Percentiles rank a stretch among this genome's conserved stretches.
Conservation (phyloP, 208 protist species). For the Trypanosoma lewisi region DNA sequence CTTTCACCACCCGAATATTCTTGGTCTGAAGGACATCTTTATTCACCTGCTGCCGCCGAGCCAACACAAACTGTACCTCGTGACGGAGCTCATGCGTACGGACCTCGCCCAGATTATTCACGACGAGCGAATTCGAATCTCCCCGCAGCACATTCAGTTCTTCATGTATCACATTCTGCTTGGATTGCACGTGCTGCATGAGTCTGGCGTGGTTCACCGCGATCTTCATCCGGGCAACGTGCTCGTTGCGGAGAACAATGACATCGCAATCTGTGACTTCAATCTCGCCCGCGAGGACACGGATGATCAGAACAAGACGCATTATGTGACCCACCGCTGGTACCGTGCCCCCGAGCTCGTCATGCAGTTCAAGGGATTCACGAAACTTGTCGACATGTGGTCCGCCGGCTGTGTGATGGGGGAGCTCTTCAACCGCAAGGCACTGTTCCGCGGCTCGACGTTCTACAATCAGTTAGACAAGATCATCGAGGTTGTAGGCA, state of each 20-base stretch:
- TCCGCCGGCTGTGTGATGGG: constrained; percentile 90
- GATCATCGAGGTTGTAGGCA: constrained; percentile 91
- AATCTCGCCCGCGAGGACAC: constrained; percentile 94
- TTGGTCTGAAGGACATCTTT: constrained; percentile 93
- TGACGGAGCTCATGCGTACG: constrained; percentile 96
- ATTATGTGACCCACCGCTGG: constrained; percentile 96
- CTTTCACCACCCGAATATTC: constrained; percentile 95
- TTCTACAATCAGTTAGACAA: constrained; percentile 93
- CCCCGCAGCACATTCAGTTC: constrained; percentile 94
- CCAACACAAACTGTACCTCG: constrained; percentile 95
- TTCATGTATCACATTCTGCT: constrained; percentile 96
- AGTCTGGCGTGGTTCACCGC: constrained; percentile 89
- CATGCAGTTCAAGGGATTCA: constrained; percentile 94
- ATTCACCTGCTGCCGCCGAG: constrained; percentile 79
- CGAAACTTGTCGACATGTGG: constrained; percentile 89
- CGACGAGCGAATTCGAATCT: constrained; percentile 94
- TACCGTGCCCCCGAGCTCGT: constrained; percentile 97
- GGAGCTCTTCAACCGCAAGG: constrained; percentile 89
- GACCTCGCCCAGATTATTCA: constrained; percentile 93
- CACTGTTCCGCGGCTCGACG: constrained; percentile 88
- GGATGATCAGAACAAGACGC: constrained; percentile 84
- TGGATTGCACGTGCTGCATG: constrained; percentile 92
- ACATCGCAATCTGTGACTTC: constrained; percentile 96
- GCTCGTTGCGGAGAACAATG: constrained; percentile 90
- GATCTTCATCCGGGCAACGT: constrained; percentile 91